These are phyloP conservation scores for Lichtheimia corymbifera DNA, from an alignment of 371 early-diverging fungal species.

Conservation along the genomic window DNA sequence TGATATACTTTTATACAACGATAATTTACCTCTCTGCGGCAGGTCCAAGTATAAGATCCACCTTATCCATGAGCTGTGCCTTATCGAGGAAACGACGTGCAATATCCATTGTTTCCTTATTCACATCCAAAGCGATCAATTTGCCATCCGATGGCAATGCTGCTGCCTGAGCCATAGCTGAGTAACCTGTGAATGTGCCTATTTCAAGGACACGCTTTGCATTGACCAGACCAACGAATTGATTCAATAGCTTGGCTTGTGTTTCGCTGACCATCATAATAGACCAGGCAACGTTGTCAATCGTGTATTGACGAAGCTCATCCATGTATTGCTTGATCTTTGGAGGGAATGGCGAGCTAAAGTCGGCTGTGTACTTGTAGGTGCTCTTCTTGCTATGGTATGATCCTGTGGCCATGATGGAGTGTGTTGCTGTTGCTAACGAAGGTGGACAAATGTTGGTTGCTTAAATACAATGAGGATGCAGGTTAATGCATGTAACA, in stretches of 20 bases:
- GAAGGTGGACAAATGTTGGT: no score
- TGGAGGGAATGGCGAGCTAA: slow-evolving; percentile 23
- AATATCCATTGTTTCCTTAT: slow-evolving; percentile 28
- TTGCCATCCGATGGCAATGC: slow-evolving; percentile 33
- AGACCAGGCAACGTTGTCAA: slow-evolving; percentile 15
- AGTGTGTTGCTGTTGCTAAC: no score
- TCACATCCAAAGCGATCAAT: slow-evolving; percentile 47
- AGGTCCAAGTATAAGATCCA: slow-evolving; percentile 24
- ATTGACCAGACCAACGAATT: slow-evolving; percentile 20
- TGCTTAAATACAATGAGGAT: no score
- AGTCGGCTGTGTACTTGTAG: slow-evolving; percentile 15
- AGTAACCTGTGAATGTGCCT: slow-evolving; percentile 60
- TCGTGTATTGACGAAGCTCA: slow-evolving; percentile 21
- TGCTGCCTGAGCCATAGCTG: slow-evolving; percentile 58
- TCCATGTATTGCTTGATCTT: slow-evolving; percentile 6
- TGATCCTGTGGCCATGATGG: no score
- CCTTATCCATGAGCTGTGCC: slow-evolving; percentile 14
- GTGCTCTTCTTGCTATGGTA: no score
- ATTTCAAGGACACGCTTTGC: slow-evolving; percentile 46
- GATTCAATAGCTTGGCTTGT: slow-evolving; percentile 45
- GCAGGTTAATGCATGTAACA: no score
- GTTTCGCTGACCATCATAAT: slow-evolving; percentile 36
- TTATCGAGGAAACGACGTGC: slow-evolving; percentile 35
- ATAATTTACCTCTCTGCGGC: slow-evolving; percentile 42
- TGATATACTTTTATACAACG: background rate